These are phyloP conservation scores for Tricholoma sp. DNA, from an alignment of 768 basidiomycete species.

Conservation along the genomic window DNA sequence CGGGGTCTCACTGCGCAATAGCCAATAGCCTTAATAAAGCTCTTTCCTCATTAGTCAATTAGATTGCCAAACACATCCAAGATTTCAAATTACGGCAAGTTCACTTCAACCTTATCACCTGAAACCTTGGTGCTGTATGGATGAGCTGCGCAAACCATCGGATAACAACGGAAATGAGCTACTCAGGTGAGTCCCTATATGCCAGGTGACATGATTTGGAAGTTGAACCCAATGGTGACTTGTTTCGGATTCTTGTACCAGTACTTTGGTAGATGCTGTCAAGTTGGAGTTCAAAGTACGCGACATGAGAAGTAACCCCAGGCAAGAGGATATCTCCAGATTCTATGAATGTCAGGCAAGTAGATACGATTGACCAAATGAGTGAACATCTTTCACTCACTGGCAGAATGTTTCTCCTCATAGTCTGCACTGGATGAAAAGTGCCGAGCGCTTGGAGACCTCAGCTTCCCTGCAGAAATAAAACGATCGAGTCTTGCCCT, in stretches of 20 bases:
- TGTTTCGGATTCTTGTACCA: neutral
- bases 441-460: neutral
- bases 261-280: slow-evolving; percentile 6
- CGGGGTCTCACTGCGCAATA: too few relatives aligned
- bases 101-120: neutral
- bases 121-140: neutral
- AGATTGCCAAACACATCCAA: neutral
- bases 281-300: neutral
- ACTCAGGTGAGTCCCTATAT: neutral
- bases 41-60: neutral
- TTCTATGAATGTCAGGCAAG: slow-evolving; percentile 3
- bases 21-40: too few relatives aligned
- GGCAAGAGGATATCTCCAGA: neutral
- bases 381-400: neutral
- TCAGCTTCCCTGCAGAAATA: too few relatives aligned
- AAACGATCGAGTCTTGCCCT: neutral
- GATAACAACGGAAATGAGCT: neutral
- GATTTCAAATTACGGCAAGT: too few relatives aligned
- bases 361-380: neutral
- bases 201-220: neutral
- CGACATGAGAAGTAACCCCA: neutral
- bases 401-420: neutral
- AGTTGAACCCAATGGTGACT: too few relatives aligned
- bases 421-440: slow-evolving; percentile 4
- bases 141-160: neutral